phyloP scores from a whole-genome alignment of 306 rosid genomes.

The Canavalia ensiformis region DNA sequence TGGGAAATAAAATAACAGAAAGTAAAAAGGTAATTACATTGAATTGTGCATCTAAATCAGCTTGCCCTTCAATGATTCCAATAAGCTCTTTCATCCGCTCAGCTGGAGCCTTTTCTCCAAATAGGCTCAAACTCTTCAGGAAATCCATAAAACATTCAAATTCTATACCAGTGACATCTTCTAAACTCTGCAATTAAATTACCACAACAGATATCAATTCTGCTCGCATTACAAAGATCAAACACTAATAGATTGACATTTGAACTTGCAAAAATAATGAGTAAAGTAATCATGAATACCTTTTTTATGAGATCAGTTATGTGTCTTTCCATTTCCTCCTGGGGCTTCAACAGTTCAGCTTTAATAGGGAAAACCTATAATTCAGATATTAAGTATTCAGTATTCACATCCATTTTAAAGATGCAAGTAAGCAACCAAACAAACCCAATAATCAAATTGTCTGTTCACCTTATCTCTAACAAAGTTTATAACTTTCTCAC shows the following conservation, averaged over 20 bases:
- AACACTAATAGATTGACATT: constrained; percentile 16
- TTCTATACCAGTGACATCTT: constrained; percentile 90
- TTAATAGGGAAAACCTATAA: constrained; percentile 88
- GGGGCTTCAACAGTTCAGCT: constrained; percentile 91
- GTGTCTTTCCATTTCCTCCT: constrained; percentile 96
- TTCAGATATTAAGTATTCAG: constrained; percentile 46
- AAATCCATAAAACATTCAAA: constrained; percentile 94
- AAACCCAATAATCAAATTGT: constrained; percentile 21
- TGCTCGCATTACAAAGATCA: constrained; percentile 25
- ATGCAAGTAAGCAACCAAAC: constrained; percentile 29
- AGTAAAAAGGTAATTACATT: constrained; percentile 61
- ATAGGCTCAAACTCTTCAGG: constrained; percentile 79
- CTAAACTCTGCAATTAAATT: constrained; percentile 75
- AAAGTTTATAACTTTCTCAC: constrained; percentile 90
- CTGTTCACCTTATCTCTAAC: constrained; percentile 85
- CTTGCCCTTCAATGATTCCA: constrained; percentile 96
- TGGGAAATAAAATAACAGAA: not conserved
- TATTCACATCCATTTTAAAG: constrained; percentile 25
- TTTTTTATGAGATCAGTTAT: constrained; percentile 94
- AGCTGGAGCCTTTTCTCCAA: constrained; percentile 88
- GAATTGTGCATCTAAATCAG: constrained; percentile 86
- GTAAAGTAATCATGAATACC: constrained; percentile 56
- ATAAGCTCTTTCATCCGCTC: constrained; percentile 91
- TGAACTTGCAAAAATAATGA: constrained; percentile 28
- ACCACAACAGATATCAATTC: constrained; percentile 49